A percentile compares a stretch with the other conserved stretches of the same genome.
These are phyloP conservation scores for Spinellus fusiger DNA, from an alignment of 192 early-diverging fungal genomes.

Conservation along the genomic window DNA sequence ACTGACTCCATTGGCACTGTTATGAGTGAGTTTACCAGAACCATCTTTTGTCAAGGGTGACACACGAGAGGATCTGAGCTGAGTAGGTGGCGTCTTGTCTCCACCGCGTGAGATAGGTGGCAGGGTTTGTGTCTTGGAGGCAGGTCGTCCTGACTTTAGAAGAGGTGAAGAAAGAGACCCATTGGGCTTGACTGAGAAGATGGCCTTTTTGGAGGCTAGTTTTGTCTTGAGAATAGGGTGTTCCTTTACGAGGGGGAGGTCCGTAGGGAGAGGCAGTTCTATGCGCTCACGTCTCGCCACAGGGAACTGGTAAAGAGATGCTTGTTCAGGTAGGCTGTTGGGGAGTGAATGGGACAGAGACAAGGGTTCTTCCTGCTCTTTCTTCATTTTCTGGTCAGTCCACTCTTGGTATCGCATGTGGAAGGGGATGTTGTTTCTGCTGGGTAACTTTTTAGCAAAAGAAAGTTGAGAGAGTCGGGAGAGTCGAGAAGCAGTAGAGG, in stretches of 20 bases:
- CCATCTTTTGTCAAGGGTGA: too few species aligned
- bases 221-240: too few species aligned
- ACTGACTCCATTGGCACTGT: too few species aligned
- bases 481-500: not conserved
- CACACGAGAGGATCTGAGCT: too few species aligned
- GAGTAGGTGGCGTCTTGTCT: too few species aligned
- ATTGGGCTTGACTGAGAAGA: not conserved
- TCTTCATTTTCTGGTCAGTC: constrained; percentile 13
- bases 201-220: not conserved
- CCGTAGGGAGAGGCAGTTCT: not conserved
- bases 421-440: constrained; percentile 14
- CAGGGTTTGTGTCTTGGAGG: too few species aligned
- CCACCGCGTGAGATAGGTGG: too few species aligned
- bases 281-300: not conserved
- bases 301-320: not conserved
- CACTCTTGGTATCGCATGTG: constrained; percentile 26
- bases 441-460: constrained; percentile 11
- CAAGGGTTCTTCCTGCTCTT: not conserved
- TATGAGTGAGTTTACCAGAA: too few species aligned
- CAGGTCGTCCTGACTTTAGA: not conserved
- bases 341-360: not conserved
- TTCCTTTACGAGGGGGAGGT: not conserved
- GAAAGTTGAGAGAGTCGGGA: constrained; percentile 1
- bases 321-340: not conserved
- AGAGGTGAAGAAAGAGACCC: not conserved